Conservation (phyloP, 805 yeast genomes). For the Teunomyces panamensis region DNA sequence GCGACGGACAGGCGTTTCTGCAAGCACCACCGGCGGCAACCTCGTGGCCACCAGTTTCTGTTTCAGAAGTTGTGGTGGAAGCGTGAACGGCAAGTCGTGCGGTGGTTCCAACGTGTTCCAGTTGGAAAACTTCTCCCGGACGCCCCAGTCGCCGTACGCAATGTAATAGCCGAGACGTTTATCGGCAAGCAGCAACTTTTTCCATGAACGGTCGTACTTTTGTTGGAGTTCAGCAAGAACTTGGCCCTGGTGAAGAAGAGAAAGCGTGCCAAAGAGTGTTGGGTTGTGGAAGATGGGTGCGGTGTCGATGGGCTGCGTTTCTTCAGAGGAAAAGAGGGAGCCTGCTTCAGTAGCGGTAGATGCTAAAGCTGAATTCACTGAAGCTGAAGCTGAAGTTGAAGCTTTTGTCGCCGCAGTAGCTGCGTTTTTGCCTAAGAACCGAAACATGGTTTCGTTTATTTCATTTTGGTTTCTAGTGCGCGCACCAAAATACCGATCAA, state of each 20-base stretch:
- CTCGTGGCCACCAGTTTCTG: constrained; percentile 24
- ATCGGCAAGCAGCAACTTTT: constrained; percentile 41
- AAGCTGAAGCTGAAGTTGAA: neutral
- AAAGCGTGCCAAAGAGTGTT: constrained; percentile 26
- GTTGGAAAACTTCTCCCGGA: constrained; percentile 53
- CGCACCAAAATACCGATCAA: no score
- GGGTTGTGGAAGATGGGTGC: constrained; percentile 41
- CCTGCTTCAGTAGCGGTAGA: constrained; percentile 10
- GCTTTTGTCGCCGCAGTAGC: no score
- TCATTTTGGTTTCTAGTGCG: no score
- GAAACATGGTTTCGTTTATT: no score
- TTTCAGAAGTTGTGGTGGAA: constrained; percentile 34
- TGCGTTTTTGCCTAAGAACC: no score
- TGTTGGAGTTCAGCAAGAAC: constrained; percentile 49
- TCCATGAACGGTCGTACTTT: constrained; percentile 57
- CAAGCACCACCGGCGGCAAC: constrained; percentile 41
- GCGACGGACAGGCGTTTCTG: constrained; percentile 43
- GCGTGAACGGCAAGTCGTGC: constrained; percentile 56
- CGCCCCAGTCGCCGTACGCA: constrained; percentile 71
- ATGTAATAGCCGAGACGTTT: constrained; percentile 60
- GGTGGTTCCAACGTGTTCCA: constrained; percentile 47
- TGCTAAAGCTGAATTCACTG: neutral
- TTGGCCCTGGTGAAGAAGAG: constrained; percentile 56
- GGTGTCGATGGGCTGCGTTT: constrained; percentile 47
- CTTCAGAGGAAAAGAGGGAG: constrained; percentile 35